phyloP scores from a whole-genome alignment of 129 eudicot species.

The Glebionis coronaria region DNA sequence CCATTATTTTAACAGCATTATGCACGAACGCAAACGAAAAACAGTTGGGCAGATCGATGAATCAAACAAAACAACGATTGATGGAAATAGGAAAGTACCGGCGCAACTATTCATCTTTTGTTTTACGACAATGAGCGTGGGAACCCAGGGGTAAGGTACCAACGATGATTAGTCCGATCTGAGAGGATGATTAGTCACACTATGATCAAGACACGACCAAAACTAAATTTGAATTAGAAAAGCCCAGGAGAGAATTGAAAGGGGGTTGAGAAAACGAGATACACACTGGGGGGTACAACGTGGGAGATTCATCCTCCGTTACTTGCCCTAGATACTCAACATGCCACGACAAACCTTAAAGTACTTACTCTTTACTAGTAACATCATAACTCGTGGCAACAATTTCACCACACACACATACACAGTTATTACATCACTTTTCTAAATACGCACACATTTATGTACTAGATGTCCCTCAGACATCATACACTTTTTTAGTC shows the following conservation, averaged over 20 bases:
- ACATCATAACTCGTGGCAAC: slow-evolving; percentile 41
- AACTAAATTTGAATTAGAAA: background rate
- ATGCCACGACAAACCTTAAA: slow-evolving; percentile 56
- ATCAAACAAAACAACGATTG: no score
- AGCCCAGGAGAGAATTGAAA: slow-evolving; percentile 1
- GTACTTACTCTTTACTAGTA: background rate
- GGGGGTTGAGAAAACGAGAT: slow-evolving; percentile 15
- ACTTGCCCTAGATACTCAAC: slow-evolving; percentile 45
- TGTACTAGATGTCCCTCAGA: background rate
- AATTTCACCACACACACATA: slow-evolving; percentile 28
- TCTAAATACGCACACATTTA: no score
- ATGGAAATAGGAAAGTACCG: no score
- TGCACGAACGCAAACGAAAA: no score
- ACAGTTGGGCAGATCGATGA: no score
- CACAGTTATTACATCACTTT: slow-evolving; percentile 10
- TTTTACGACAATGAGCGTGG: no score
- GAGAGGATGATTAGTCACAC: background rate
- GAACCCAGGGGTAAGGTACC: no score
- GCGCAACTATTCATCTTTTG: no score
- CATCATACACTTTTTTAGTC: background rate
- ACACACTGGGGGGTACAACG: slow-evolving; percentile 39
- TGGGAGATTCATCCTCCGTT: slow-evolving; percentile 60
- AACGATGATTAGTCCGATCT: no score
- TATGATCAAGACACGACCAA: background rate
- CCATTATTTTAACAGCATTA: no score